Base-by-base conservation (phyloP, 1,284 basidiomycete species). In the Agroathelia rolfsii region DNA sequence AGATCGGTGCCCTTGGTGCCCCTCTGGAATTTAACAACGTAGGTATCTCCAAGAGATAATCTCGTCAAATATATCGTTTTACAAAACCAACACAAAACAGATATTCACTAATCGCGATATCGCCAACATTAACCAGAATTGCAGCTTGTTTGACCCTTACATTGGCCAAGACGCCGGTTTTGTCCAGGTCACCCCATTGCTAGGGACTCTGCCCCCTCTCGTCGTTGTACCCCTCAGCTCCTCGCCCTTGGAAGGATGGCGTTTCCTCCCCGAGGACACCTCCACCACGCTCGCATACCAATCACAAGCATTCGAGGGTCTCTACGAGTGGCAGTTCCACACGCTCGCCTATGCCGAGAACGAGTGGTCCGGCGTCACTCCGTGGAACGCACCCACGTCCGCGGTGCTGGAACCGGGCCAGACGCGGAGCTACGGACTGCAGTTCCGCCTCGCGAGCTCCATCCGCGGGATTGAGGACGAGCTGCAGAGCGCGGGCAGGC, bases 251-350 rank as follows among this genome's bases (percentile, higher is more conserved):
- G 72, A 75, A 50, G 72, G 69, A 11, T 75, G 70, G 70, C 56
- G 70, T 22, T 73, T 73, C 48, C 62, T 75, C 26, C 58, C 61
- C 1, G 72, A 73, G 47, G 55, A 58, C 22, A 68, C 64, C 0
- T 53, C 55, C 2, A 55, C 53, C 5, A 41, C 62, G 4, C 66
- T 67, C 1, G 66, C 54, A 38, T 75, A 73, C 44, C 70, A 73
- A 42, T 71, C 69, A 1, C 72, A 75, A 46, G 73, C 72, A 0
- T 75, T 73, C 42, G 72, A 75, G 46, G 72, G 64, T 0, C 47
- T 72, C 6, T 72, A 72, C 50, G 69, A 72, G 52, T 73, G 70
- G 70, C 66, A 70, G 41, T 72, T 72, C 48, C 72, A 73, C 36
- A 72, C 70, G 1, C 51, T 72, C 13, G 71, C 71, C 0, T 73